Conservation (phyloP, 2,329 filamentous ascomycete species). For the Ustulina deusta region DNA sequence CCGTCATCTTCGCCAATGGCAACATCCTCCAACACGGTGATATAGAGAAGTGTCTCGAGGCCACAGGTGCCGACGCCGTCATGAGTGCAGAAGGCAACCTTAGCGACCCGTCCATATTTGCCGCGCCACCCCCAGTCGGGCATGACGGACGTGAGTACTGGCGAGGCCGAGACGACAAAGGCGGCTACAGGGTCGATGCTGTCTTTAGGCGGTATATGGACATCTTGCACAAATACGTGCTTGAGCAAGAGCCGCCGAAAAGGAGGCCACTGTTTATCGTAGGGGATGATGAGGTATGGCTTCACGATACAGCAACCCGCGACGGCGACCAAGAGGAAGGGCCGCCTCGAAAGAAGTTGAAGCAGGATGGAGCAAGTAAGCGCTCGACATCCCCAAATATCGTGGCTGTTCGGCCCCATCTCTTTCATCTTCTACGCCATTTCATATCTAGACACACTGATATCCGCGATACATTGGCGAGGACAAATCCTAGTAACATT, state of each 20-base stretch:
- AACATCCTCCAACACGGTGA: conserved; percentile 88
- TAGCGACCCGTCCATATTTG: conserved; percentile 90
- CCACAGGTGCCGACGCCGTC: conserved; percentile 88
- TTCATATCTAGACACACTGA: conserved; percentile 84
- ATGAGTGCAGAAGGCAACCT: conserved; percentile 98
- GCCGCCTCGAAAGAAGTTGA: conserved; percentile 55
- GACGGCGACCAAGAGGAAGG: conserved; percentile 53
- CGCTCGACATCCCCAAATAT: conserved; percentile 71
- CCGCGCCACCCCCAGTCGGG: conserved; percentile 71
- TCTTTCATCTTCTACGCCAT: conserved; percentile 90
- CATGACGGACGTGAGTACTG: conserved; percentile 85
- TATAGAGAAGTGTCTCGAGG: conserved; percentile 79
- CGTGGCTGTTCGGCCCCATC: conserved; percentile 85
- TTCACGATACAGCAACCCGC: conserved; percentile 51
- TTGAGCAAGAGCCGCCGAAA: conserved; percentile 72
- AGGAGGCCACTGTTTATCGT: conserved; percentile 81
- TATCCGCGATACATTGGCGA: conserved; percentile 85
- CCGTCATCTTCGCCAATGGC: conserved; percentile 96
- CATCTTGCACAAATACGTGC: conserved; percentile 83
- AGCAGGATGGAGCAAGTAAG: conserved; percentile 60
- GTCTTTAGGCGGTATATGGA: conserved; percentile 89
- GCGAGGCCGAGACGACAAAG: conserved; percentile 80
- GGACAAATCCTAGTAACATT: conserved; percentile 76
- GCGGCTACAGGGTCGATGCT: conserved; percentile 90
- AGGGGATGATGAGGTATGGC: conserved; percentile 63